phyloP scores from a whole-genome alignment of 2,329 filamentous ascomycete species.

The Aspergillus sp. region DNA sequence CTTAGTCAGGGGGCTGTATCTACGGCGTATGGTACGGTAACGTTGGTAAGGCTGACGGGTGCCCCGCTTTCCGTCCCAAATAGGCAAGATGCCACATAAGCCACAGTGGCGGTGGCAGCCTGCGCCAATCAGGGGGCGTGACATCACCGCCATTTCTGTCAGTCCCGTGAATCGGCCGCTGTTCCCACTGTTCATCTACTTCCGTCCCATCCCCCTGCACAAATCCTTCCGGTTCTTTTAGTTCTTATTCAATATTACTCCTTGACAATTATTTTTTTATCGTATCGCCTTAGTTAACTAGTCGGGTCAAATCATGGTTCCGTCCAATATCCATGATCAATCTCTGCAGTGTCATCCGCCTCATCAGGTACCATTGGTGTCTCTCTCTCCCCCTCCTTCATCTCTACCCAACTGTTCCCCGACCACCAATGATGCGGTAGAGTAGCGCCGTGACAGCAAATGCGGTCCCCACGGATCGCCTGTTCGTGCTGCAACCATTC shows the following conservation, averaged over 20 bases:
- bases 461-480: slow-evolving; percentile 21
- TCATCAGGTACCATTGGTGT: not conserved
- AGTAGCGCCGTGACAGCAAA: slow-evolving; percentile 5
- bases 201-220: not conserved
- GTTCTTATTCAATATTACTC: too few species aligned
- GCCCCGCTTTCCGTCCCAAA: not conserved
- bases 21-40: not conserved
- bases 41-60: not conserved
- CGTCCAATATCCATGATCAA: not conserved
- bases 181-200: not conserved
- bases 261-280: too few species aligned
- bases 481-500: slow-evolving; percentile 14
- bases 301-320: not conserved
- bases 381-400: not conserved
- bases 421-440: not conserved
- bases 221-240: not conserved
- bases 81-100: slow-evolving; percentile 11
- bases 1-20: not conserved
- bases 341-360: not conserved
- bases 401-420: not conserved
- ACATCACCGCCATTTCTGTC: slow-evolving; percentile 32
- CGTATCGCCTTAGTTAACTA: not conserved
- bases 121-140: slow-evolving; percentile 24
- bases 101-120: slow-evolving; percentile 33
- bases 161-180: too few species aligned